Conservation (phyloP, 768 basidiomycete genomes). For the Pleurotus tuber-regium region DNA sequence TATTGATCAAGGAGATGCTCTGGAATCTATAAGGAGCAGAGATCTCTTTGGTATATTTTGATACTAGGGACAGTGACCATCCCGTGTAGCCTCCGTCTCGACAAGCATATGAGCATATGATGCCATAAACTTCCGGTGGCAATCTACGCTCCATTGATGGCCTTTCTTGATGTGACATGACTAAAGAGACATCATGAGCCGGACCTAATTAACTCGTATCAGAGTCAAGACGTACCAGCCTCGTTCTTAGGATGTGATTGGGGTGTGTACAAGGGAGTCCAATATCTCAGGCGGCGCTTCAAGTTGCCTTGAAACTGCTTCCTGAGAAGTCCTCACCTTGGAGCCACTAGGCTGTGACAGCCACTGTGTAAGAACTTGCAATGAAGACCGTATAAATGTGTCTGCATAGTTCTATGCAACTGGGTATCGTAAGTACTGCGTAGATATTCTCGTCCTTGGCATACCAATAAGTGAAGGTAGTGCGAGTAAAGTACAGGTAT, state of each 20-base stretch:
- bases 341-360: no score
- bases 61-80: slow-evolving; percentile 33
- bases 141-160: not conserved
- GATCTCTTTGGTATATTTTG: slow-evolving; percentile 23
- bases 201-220: no score
- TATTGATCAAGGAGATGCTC: slow-evolving; percentile 26
- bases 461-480: slow-evolving; percentile 42
- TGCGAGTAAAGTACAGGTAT: slow-evolving; percentile 60
- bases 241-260: no score
- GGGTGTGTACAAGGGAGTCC: no score
- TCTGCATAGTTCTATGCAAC: slow-evolving; percentile 29
- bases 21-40: slow-evolving; percentile 27
- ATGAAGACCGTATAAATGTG: slow-evolving; percentile 1
- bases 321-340: no score
- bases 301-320: no score
- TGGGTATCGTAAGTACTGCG: slow-evolving; percentile 59
- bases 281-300: no score
- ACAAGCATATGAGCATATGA: slow-evolving; percentile 33
- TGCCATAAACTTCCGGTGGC: slow-evolving; percentile 27
- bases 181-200: no score
- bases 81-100: slow-evolving; percentile 33
- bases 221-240: no score
- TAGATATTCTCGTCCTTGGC: slow-evolving; percentile 58
- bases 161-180: not conserved
- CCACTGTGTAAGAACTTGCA: no score